Conservation (phyloP, 768 basidiomycete genomes). For the Podaxis carcinomalis region DNA sequence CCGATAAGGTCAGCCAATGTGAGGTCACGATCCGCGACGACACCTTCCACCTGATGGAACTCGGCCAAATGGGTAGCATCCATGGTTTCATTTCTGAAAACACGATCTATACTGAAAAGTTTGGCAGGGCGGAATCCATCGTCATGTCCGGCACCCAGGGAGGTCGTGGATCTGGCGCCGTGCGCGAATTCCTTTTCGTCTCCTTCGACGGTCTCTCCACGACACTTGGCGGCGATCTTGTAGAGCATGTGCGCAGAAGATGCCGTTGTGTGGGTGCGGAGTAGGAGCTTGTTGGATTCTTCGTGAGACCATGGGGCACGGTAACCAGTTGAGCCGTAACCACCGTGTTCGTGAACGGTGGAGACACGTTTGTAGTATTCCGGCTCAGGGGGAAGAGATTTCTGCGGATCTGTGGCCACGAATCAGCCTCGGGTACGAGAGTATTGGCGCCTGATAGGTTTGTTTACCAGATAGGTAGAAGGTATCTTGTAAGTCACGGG, state of each 20-base stretch:
- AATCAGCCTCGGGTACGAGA: background rate
- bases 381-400: conserved; percentile 67
- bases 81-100: conserved; percentile 98
- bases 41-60: conserved; percentile 99
- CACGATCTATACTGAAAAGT: conserved; percentile 95
- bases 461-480: conserved; percentile 91
- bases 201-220: conserved; percentile 48
- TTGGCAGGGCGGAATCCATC: conserved; percentile 91
- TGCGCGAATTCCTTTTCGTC: conserved; percentile 39
- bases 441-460: background rate
- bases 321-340: conserved; percentile 92
- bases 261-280: conserved; percentile 96
- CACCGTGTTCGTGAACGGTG: conserved; percentile 80
- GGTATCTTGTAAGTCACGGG: conserved; percentile 95
- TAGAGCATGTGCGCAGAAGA: conserved; percentile 93
- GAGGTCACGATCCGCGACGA: conserved; percentile 89
- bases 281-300: conserved; percentile 87
- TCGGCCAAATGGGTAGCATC: conserved; percentile 98
- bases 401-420: conserved; percentile 60
- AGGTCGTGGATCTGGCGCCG: conserved; percentile 27
- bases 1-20: conserved; percentile 96
- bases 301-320: conserved; percentile 93
- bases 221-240: conserved; percentile 81
- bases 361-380: conserved; percentile 87
- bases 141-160: conserved; percentile 24